These are phyloP conservation scores for Nothophytophthora sp. DNA, from an alignment of 352 stramenopile species.

Conservation along the genomic window DNA sequence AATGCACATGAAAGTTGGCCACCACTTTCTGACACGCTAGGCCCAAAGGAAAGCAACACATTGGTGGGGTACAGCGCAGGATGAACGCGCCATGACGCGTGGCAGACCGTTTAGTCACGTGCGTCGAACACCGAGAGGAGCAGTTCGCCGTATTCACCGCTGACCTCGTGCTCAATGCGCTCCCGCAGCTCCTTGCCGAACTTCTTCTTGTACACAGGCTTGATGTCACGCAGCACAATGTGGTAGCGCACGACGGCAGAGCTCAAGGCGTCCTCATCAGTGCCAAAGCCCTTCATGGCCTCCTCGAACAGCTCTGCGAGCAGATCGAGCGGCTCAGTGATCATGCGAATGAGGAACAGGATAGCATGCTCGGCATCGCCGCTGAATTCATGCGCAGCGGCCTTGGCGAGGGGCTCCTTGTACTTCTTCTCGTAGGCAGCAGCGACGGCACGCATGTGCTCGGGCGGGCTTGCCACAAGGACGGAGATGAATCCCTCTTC, in stretches of 20 bases:
- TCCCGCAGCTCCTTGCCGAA: constrained; percentile 82
- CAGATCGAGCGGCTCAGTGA: constrained; percentile 60
- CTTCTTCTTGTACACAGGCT: constrained; percentile 81
- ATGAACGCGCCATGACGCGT: too few species aligned
- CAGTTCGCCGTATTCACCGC: constrained; percentile 71
- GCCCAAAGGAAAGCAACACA: too few species aligned
- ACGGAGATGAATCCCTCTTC: constrained; percentile 67
- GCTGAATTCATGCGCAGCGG: constrained; percentile 67
- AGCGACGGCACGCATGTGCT: constrained; percentile 66
- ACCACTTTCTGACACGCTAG: too few species aligned
- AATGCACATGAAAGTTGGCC: too few species aligned
- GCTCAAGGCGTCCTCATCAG: constrained; percentile 67
- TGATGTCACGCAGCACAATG: constrained; percentile 79
- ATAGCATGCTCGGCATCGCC: constrained; percentile 60
- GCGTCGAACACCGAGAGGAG: constrained; percentile 68
- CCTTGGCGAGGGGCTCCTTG: constrained; percentile 60
- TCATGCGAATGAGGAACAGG: constrained; percentile 67
- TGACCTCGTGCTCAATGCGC: constrained; percentile 75
- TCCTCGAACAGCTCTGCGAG: constrained; percentile 69
- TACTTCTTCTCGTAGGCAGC: constrained; percentile 72
- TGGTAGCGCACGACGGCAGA: constrained; percentile 79
- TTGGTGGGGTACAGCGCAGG: too few species aligned
- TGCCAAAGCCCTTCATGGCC: constrained; percentile 75
- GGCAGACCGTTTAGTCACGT: constrained; percentile 27
- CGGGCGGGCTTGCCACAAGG: constrained; percentile 44